Conservation (phyloP, 805 yeast species). For the Candida suzukii region DNA sequence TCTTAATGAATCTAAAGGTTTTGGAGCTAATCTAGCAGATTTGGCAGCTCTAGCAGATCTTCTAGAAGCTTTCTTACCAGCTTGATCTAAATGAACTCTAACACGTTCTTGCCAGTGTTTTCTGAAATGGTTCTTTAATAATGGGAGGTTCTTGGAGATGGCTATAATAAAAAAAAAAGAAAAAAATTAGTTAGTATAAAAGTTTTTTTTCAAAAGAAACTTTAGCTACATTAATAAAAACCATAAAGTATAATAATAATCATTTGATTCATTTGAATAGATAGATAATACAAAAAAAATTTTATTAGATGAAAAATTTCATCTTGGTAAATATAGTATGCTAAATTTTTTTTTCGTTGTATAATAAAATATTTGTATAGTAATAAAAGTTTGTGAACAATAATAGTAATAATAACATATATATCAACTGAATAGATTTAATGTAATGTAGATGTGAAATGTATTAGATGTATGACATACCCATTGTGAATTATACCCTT, state of each 20-base stretch:
- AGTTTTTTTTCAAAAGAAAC: too few species aligned
- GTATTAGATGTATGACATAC: constrained; percentile 1
- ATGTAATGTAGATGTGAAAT: not conserved
- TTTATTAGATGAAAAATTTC: too few species aligned
- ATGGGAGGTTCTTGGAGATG: constrained; percentile 97
- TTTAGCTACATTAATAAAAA: too few species aligned
- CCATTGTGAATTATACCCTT: constrained; percentile 1
- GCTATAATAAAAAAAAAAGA: constrained; percentile 43
- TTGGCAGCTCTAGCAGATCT: constrained; percentile 88
- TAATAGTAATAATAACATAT: too few species aligned
- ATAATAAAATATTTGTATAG: too few species aligned
- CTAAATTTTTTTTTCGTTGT: too few species aligned
- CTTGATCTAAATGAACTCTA: constrained; percentile 99
- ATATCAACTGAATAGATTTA: too few species aligned
- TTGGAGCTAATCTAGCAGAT: constrained; percentile 96
- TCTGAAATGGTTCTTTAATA: constrained; percentile 99
- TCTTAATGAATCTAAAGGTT: constrained; percentile 93
- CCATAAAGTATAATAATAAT: too few species aligned
- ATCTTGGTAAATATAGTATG: too few species aligned
- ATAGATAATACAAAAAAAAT: too few species aligned
- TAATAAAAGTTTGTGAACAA: too few species aligned
- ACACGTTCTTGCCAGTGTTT: constrained; percentile 99
- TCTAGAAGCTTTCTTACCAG: constrained; percentile 98
- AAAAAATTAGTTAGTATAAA: constrained; percentile 14
- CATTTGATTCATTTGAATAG: too few species aligned